Evolutionary conservation across 2,329 filamentous ascomycete genomes (phyloP), one percentile per base, ranked within the genome.

Genomic region (Ceratocystis diversiconidia): DNA sequence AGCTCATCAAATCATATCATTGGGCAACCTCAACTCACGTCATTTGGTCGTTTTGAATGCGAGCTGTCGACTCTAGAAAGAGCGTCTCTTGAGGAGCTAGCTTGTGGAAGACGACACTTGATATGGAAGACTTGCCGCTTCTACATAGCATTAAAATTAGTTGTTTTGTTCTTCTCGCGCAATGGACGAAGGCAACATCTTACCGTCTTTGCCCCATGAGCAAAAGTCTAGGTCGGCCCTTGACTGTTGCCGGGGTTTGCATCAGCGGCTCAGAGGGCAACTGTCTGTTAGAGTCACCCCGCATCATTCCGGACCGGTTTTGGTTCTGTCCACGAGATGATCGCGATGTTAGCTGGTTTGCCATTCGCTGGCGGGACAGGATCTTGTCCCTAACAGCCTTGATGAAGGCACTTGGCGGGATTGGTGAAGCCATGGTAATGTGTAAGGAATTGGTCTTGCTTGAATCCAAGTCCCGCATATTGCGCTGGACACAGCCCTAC

Each of bases 101-200:
- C 74, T 99, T 99, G 76, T 97, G 92, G 72, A 99, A 97, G n/a
- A 99, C 92, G 61, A 99, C 95, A 72, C 91, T 97, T 30, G 92
- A 94, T 73, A 99, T 97, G 5, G 94, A 99, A 0, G 94, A 97
- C 74, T 99, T 99, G 68, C 94, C 94, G 73, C 92, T 96, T 78
- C 94, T 99, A 70, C 25, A 50, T 6, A 65, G 19, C 17, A 36
- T 66, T 63, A 59, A 28, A 36, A 28, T 41, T 41, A 63, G 28
- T 7, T 1, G 48, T 25, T 64, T 46, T 46, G 36, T 32, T 32
- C 30, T 7, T 32, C 46, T 59, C 28, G 25, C n/a, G 17, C 12
- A 36, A n/a, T 7, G 12, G n/a, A 30, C 17, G 5, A 7, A 10
- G 12, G 5, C 44, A n/a, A 36, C 4, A 62, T 73, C 79, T 71